Percentiles rank a stretch among this genome's conserved stretches.
phyloP scores from a whole-genome alignment of 352 stramenopile genomes.

The Globisporangium canariense region DNA sequence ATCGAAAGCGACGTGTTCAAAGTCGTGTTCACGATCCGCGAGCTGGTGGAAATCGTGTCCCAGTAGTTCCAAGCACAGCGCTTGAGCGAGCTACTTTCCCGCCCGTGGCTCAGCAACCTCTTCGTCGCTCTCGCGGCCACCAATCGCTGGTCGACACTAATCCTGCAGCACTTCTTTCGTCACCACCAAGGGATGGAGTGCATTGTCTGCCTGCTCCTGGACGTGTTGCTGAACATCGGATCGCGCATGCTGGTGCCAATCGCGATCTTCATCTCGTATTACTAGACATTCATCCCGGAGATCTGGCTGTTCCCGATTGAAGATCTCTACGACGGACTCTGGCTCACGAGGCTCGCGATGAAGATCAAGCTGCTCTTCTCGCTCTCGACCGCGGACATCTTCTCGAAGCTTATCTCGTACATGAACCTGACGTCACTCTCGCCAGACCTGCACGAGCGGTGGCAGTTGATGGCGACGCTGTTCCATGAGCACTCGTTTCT shows the following conservation, averaged over 20 bases:
- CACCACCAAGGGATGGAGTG: slow-evolving; percentile 9
- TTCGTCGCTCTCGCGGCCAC: slow-evolving; percentile 3
- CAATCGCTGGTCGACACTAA: slow-evolving; percentile 11
- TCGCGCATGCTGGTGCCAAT: slow-evolving; percentile 18
- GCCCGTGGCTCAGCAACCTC: slow-evolving; percentile 6
- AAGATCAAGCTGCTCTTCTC: slow-evolving; percentile 26
- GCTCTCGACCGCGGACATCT: slow-evolving; percentile 9
- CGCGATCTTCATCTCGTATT: slow-evolving; percentile 26
- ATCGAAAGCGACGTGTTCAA: slow-evolving; percentile 15
- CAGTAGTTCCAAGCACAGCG: slow-evolving; percentile 17
- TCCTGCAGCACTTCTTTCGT: slow-evolving; percentile 14
- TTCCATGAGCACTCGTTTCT: slow-evolving; percentile 22
- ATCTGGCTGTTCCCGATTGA: slow-evolving; percentile 17
- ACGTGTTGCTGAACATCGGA: slow-evolving; percentile 19
- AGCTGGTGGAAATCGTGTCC: slow-evolving; percentile 16
- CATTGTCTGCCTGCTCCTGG: slow-evolving; percentile 16
- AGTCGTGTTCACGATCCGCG: slow-evolving; percentile 10
- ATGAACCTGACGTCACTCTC: slow-evolving; percentile 22
- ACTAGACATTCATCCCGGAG: slow-evolving; percentile 10
- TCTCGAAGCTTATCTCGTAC: slow-evolving; percentile 22
- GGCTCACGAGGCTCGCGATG: slow-evolving; percentile 23
- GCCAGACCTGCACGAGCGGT: slow-evolving; percentile 15
- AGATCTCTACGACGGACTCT: slow-evolving; percentile 24
- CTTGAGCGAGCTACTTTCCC: slow-evolving; percentile 12
- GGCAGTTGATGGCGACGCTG: slow-evolving; percentile 17